Conservation (phyloP, 306 rosid species). For the Acacia crassicarpa region DNA sequence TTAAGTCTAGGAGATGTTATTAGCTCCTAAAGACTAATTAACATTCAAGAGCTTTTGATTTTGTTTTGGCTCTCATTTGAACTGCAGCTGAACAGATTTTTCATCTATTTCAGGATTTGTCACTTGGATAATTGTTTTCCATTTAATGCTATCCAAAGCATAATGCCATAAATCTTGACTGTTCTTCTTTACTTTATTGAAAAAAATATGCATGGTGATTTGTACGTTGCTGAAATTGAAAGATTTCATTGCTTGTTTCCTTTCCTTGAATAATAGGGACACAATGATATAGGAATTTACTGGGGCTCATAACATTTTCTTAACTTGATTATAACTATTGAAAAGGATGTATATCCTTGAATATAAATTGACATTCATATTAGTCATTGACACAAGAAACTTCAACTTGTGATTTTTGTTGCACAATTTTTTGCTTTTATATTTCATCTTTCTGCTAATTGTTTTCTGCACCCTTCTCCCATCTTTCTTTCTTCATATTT, state of each 20-base stretch:
- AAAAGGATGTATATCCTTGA: background rate
- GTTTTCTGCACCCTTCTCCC: background rate
- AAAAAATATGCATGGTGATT: background rate
- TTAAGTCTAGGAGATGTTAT: background rate
- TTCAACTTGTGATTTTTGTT: background rate
- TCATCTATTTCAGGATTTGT: constrained; percentile 3
- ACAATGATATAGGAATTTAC: background rate
- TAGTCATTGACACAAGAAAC: background rate
- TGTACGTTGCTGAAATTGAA: background rate
- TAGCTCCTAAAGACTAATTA: constrained; percentile 6
- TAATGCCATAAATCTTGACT: background rate
- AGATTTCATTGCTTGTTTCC: background rate
- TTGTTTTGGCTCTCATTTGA: constrained; percentile 17
- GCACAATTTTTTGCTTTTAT: background rate
- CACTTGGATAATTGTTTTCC: background rate
- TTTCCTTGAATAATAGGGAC: background rate
- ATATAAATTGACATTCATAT: constrained; percentile 3
- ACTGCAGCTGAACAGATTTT: background rate
- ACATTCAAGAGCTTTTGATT: constrained; percentile 22
- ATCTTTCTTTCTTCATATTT: background rate
- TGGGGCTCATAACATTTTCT: background rate
- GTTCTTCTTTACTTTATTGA: background rate
- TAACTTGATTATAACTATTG: background rate
- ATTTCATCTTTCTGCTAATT: too few species aligned
- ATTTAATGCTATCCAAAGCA: background rate